Percentiles rank a stretch among this genome's conserved stretches.
Evolutionary conservation across 2,329 filamentous ascomycete species (phyloP).

Genomic region (Colletotrichum agaves): DNA sequence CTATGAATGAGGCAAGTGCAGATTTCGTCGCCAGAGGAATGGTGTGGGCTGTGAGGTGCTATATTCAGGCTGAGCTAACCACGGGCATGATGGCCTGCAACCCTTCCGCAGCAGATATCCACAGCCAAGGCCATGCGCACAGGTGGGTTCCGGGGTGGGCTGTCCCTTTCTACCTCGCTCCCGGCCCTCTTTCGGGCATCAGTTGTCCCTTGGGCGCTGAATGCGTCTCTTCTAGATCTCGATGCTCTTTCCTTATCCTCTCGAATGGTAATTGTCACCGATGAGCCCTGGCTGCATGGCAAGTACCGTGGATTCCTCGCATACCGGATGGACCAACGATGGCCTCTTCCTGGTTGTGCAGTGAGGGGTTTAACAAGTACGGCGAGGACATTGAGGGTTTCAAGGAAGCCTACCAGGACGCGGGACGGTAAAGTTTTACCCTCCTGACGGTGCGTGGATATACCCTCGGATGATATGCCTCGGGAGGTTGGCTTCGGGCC

Average conservation of each 20-base stretch:
- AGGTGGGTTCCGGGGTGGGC: too few relatives aligned
- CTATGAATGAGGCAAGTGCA: too few relatives aligned
- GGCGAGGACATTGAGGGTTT: too few relatives aligned
- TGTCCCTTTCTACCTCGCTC: neutral
- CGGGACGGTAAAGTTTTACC: conserved; percentile 8
- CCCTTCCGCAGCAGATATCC: too few relatives aligned
- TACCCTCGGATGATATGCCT: neutral
- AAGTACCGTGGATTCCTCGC: neutral
- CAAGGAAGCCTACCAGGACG: neutral
- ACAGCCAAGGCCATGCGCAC: too few relatives aligned
- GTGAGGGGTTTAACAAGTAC: neutral
- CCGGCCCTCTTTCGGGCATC: neutral
- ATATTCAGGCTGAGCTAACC: too few relatives aligned
- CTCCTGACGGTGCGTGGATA: neutral
- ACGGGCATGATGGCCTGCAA: too few relatives aligned
- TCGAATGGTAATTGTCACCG: neutral
- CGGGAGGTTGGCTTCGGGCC: conserved; percentile 10
- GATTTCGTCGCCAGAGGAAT: too few relatives aligned
- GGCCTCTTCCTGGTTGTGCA: neutral
- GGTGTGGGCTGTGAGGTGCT: too few relatives aligned
- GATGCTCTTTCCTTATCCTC: neutral
- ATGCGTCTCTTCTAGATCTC: conserved; percentile 1
- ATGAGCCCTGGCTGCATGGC: neutral
- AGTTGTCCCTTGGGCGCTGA: neutral
- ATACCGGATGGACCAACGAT: neutral